Evolutionary conservation across 2,329 filamentous ascomycete species (phyloP).

Genomic region (Orbilia javanica): DNA sequence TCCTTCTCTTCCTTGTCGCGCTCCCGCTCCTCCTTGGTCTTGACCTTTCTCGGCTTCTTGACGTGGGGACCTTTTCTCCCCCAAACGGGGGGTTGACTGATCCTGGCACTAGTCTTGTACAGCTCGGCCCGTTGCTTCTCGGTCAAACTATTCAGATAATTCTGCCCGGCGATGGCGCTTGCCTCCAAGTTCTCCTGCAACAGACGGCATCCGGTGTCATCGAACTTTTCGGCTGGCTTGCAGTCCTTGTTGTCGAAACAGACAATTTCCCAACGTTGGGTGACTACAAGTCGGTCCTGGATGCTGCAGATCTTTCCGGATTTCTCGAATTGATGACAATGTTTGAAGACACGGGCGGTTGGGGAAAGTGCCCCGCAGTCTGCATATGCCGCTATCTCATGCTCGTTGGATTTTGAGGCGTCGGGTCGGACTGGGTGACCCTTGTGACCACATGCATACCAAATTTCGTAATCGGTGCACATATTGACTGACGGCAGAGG

Average conservation of each 20-base stretch:
- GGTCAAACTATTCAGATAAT: constrained; percentile 12
- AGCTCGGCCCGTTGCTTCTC: constrained; percentile 37
- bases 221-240: background rate
- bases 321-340: background rate
- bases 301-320: constrained; percentile 12
- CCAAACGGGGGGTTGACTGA: constrained; percentile 54
- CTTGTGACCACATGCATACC: constrained; percentile 47
- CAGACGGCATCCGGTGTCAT: constrained; percentile 23
- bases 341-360: constrained; percentile 11
- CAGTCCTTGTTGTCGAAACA: constrained; percentile 12
- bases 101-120: constrained; percentile 30
- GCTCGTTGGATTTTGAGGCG: background rate
- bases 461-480: constrained; percentile 50
- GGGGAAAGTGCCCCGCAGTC: constrained; percentile 7
- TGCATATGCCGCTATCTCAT: background rate
- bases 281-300: constrained; percentile 22
- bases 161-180: background rate
- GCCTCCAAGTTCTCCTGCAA: constrained; percentile 5
- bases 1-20: constrained; percentile 14
- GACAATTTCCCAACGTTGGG: constrained; percentile 20
- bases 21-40: constrained; percentile 41
- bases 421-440: background rate
- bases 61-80: constrained; percentile 50
- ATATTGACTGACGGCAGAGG: background rate
- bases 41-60: constrained; percentile 47